Base-by-base conservation (phyloP, 768 basidiomycete species). In the Exsudoporus frostii region DNA sequence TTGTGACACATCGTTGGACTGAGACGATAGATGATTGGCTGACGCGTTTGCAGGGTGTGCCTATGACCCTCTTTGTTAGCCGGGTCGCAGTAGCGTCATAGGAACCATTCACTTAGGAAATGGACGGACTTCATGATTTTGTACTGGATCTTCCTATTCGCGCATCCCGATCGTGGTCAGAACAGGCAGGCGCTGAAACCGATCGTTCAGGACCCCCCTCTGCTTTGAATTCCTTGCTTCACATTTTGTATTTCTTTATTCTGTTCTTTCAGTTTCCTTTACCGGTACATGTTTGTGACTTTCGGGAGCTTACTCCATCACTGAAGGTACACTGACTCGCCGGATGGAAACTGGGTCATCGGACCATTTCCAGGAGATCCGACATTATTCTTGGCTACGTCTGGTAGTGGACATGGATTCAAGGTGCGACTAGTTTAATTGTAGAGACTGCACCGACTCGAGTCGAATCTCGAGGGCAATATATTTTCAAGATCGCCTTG, bases 271-370 rank as follows among this genome's bases (percentile, higher is more conserved):
- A 15, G 19, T 33, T 32, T 34, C 48, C 20, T 10, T 38, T 7
- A 32, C 5, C 14, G 17, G 10, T 8, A 45, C 11, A 32, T 6
- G 14, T 25, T 38, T 20, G 2, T 22, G 25, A 33, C 17, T 22
- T 13, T 22, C 17, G 3, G 20, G 34, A 11, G 24, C 54, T 60
- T 17, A 60, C n/a, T 1, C 32, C 11, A 36, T 19, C 5, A 22
- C 1, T 29, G 8, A 57, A 94, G 92, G 92, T 98, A 98, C 67
- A 86, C 86, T 22, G 95, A 97, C 61, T 84, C 92, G 5, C 79
- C 84, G 1, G 88, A 94, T 62, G 86, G 83, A 4, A 81, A 98
- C 68, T 98, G 92, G 91, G 74, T 97, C 39, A 91, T 98, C 58
- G 90, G 93, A 24, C 82, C 88, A 58, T 77, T 79, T 24, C 83